Conservation (phyloP, 1,284 basidiomycete genomes). For the Ganoderma sinense region DNA sequence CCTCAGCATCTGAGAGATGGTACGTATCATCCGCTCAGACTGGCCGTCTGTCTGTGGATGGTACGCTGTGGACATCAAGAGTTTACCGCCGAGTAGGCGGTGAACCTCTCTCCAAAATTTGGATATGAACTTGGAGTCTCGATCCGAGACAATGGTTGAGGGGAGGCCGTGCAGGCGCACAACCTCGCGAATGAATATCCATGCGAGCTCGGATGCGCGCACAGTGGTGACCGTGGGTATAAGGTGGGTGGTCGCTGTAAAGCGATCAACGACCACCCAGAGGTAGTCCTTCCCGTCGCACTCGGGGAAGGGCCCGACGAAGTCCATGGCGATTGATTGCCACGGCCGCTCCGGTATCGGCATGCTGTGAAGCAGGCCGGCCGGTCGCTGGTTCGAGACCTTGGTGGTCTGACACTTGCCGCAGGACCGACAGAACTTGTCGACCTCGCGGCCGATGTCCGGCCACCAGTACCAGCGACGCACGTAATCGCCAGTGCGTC, state of each 20-base stretch:
- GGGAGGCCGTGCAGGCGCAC: constrained; percentile 37
- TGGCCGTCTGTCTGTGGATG: constrained; percentile 45
- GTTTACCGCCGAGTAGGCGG: constrained; percentile 38
- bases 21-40: constrained; percentile 38
- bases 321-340: constrained; percentile 39
- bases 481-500: constrained; percentile 37
- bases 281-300: constrained; percentile 30
- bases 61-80: constrained; percentile 40
- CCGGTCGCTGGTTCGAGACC: constrained; percentile 29
- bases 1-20: constrained; percentile 38
- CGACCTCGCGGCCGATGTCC: constrained; percentile 24
- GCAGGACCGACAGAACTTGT: constrained; percentile 35
- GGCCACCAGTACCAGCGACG: constrained; percentile 45
- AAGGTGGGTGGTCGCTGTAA: constrained; percentile 34
- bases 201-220: constrained; percentile 40
- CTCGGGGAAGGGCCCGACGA: constrained; percentile 38
- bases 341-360: constrained; percentile 34
- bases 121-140: constrained; percentile 45
- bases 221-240: constrained; percentile 31
- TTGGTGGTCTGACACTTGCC: constrained; percentile 37
- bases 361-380: constrained; percentile 33
- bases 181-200: constrained; percentile 40
- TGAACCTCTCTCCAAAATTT: constrained; percentile 44
- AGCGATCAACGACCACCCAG: constrained; percentile 30
- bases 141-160: constrained; percentile 33